Evolutionary conservation across 495 filamentous ascomycete species (phyloP), one percentile per base, ranked within the genome.

Genomic region (Thozetella sp.): DNA sequence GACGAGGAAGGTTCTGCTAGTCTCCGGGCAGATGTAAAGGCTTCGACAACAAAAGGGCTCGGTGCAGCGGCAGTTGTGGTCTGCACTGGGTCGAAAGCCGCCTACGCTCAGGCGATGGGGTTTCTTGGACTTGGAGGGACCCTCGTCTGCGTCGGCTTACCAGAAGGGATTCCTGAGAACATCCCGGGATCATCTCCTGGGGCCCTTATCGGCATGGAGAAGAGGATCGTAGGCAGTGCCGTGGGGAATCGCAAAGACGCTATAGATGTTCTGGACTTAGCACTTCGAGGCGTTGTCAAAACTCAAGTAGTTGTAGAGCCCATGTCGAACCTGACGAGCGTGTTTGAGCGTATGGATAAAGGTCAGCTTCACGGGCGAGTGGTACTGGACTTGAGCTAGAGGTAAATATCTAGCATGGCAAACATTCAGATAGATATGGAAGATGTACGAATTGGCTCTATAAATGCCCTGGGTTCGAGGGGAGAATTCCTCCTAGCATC

Each of bases 221-320:
- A 76, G 25, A 80, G 71, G 24, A 85, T 92, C 68, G 78, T 85
- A 0, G 87, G 86, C 1, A 81, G 78, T 15, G 85, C 85, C 15
- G 88, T 91, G 4, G 88, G 89, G 0, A 85, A 83, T 63, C 78
- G 87, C 25, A 77, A 68, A 26, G 88, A 91, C 57, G 88, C 89
- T 2, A 83, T 88, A 59, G 88, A 91, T 72, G 78, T 80, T 4
- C 57, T 92, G 65, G 80, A 90, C 17, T 82, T 92, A 72, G 86
- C 85, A 20, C 78, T 78, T 2, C 65, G 86, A 4, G 88, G 87
- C 0, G 59, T 90, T 15, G 76, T 89, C 25, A 89, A 88, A 76
- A 75, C 81, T 34, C 83, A 88, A 61, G 78, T 78, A 65, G 74
- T 78, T 34, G 71, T 73, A 2, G 84, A 85, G 76, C 84, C 84